Conservation (phyloP, 495 filamentous ascomycete genomes). For the Penicillium atrosanguineum region DNA sequence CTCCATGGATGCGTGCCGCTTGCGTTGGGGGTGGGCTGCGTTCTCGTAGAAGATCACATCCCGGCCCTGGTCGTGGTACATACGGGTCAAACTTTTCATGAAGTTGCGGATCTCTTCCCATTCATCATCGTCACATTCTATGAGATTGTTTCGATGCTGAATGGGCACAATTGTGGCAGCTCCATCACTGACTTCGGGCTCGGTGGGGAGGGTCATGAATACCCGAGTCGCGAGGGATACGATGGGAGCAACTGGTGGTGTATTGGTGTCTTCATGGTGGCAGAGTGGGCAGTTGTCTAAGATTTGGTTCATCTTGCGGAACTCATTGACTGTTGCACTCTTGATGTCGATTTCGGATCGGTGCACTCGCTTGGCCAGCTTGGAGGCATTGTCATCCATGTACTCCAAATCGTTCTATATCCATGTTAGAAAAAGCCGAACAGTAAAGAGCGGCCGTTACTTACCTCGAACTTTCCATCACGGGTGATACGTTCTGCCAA, state of each 20-base stretch:
- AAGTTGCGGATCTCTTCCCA: slow-evolving; percentile 99
- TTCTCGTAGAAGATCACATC: slow-evolving; percentile 98
- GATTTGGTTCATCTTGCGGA: slow-evolving; percentile 85
- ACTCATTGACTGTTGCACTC: slow-evolving; percentile 82
- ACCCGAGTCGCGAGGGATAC: slow-evolving; percentile 86
- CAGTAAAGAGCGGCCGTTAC: slow-evolving; percentile 11
- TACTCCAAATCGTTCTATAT: slow-evolving; percentile 84
- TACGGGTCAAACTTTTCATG: slow-evolving; percentile 91
- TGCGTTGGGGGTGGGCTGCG: slow-evolving; percentile 74
- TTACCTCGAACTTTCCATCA: slow-evolving; percentile 80
- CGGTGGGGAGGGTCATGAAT: slow-evolving; percentile 84
- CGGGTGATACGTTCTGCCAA: slow-evolving; percentile 91
- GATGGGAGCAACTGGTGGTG: slow-evolving; percentile 81
- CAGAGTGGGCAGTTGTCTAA: slow-evolving; percentile 89
- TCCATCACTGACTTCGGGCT: slow-evolving; percentile 81
- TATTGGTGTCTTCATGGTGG: slow-evolving; percentile 83
- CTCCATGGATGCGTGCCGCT: slow-evolving; percentile 81
- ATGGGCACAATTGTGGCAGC: slow-evolving; percentile 87
- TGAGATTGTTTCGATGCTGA: slow-evolving; percentile 81
- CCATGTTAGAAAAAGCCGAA: slow-evolving; percentile 24
- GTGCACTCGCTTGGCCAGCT: slow-evolving; percentile 84
- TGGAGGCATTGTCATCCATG: slow-evolving; percentile 92
- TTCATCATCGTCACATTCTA: slow-evolving; percentile 98
- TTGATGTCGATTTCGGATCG: slow-evolving; percentile 86
- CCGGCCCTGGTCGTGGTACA: slow-evolving; percentile 88